Conservation (phyloP, 345 rosid species). For the Hypericum androsaemum region DNA sequence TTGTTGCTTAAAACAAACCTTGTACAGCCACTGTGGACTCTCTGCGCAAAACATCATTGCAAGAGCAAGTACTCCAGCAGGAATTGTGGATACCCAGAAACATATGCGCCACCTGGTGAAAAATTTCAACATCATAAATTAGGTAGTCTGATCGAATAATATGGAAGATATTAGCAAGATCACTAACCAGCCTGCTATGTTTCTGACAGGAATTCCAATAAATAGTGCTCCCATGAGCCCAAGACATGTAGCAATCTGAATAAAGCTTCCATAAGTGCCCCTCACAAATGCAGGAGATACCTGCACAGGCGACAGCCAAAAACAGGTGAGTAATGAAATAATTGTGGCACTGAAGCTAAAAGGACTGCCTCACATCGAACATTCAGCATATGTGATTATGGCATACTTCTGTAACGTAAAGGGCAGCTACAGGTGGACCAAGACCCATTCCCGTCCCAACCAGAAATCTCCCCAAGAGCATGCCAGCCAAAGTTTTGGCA, state of each 20-base stretch:
- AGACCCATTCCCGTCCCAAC: constrained; percentile 96
- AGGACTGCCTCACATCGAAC: not conserved
- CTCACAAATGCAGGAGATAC: constrained; percentile 88
- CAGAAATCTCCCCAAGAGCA: constrained; percentile 81
- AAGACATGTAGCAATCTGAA: constrained; percentile 92
- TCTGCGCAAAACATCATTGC: constrained; percentile 80
- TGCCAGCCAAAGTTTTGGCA: constrained; percentile 49
- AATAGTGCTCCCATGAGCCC: constrained; percentile 80
- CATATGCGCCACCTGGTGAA: constrained; percentile 87
- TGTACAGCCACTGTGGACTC: constrained; percentile 83
- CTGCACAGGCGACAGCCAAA: constrained; percentile 28
- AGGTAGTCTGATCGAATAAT: not conserved
- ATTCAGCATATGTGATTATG: not conserved
- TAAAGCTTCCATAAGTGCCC: constrained; percentile 92
- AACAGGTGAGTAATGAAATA: constrained; percentile 11
- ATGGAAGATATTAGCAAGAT: not conserved
- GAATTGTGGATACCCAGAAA: constrained; percentile 75
- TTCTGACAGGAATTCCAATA: constrained; percentile 81
- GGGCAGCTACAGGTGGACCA: constrained; percentile 86
- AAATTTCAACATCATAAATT: constrained; percentile 2
- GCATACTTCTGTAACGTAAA: constrained; percentile 88
- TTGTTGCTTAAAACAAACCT: constrained; percentile 40
- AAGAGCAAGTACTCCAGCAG: constrained; percentile 70
- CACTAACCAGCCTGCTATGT: constrained; percentile 66
- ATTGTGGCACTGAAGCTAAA: constrained; percentile 4